Evolutionary conservation across 2,329 filamentous ascomycete genomes (phyloP).

Genomic region (Didymella keratinophila): DNA sequence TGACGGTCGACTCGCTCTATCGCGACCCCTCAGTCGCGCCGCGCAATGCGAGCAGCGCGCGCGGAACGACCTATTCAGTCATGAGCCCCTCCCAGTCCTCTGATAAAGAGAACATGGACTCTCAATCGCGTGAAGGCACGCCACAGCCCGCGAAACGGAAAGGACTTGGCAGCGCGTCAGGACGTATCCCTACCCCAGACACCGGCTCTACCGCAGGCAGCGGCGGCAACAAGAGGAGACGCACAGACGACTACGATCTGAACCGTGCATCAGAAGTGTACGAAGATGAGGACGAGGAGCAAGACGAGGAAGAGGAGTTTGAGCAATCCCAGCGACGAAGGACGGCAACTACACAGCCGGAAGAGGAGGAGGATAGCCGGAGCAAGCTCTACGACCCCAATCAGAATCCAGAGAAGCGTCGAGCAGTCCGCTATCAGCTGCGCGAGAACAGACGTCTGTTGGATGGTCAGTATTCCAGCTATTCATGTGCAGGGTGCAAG

Average conservation of each 20-base stretch:
- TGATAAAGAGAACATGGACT: constrained; percentile 57
- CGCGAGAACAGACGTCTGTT: constrained; percentile 71
- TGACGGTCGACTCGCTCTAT: constrained; percentile 47
- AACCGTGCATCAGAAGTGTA: constrained; percentile 23
- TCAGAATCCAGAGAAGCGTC: constrained; percentile 77
- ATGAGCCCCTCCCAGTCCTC: constrained; percentile 45
- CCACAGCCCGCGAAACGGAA: constrained; percentile 54
- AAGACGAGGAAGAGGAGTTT: constrained; percentile 24
- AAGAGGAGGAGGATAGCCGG: constrained; percentile 39
- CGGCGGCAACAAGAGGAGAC: constrained; percentile 55
- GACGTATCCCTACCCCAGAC: constrained; percentile 50
- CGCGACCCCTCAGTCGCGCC: constrained; percentile 47
- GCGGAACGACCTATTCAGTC: constrained; percentile 43
- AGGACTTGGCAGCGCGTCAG: constrained; percentile 44
- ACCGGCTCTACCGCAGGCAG: constrained; percentile 43
- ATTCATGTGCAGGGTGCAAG: background rate
- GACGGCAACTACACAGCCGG: constrained; percentile 15
- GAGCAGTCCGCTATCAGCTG: constrained; percentile 72
- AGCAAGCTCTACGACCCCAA: constrained; percentile 76
- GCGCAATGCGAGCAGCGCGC: constrained; percentile 26
- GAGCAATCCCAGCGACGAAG: background rate
- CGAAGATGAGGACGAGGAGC: constrained; percentile 30
- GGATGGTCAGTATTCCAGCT: constrained; percentile 57
- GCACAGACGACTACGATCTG: constrained; percentile 50
- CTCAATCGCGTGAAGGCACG: constrained; percentile 38